Evolutionary conservation across 2,329 filamentous ascomycete genomes (phyloP), one percentile per base, ranked within the genome.

Genomic region (Talaromyces sp.): DNA sequence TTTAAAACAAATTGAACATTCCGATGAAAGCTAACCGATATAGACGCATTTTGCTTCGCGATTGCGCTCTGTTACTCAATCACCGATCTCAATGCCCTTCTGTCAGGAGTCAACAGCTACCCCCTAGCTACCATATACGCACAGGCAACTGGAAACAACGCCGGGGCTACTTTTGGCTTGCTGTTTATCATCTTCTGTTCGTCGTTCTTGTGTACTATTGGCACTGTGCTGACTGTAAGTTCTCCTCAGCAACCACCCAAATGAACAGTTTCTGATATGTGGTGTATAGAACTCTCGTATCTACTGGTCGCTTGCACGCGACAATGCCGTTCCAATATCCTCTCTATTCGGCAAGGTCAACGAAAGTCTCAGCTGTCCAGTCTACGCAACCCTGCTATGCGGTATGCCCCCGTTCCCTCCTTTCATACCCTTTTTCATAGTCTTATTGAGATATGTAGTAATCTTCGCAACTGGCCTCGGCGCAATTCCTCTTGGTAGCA

Each of bases 121-220:
- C 88, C 89, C 0, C 83, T 91, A 24, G 85, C 87, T 9, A 85
- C 87, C 56, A 87, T 91, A 61, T 91, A 90, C 73, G 81, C 72
- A n/a, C 85, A 87, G 70, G 84, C 83, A 0, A 86, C 84, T 0
- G 79, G 81, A 0, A 82, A 78, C 0, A 76, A 75, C 0, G 80
- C 80, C 0, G 85, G 84, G 0, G 60, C 60, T 22, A 82, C 85
- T 0, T 81, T 83, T 0, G 84, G 81, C 0, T 73, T 87, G 5
- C 76, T 85, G 0, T 75, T 85, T 59, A 72, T 76, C 52, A 68
- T 76, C 7, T 76, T 73, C 69, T 41, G 33, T 13, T 62, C 60
- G 11, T 57, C 63, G 1, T 7, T 67, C 8, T 27, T 62, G 37
- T 66, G 66, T 49, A 49, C 50, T n/a, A 66, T 61, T 9, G 64